These are phyloP conservation scores for Alloascoidea africana DNA, from an alignment of 805 yeast species.

Conservation along the genomic window DNA sequence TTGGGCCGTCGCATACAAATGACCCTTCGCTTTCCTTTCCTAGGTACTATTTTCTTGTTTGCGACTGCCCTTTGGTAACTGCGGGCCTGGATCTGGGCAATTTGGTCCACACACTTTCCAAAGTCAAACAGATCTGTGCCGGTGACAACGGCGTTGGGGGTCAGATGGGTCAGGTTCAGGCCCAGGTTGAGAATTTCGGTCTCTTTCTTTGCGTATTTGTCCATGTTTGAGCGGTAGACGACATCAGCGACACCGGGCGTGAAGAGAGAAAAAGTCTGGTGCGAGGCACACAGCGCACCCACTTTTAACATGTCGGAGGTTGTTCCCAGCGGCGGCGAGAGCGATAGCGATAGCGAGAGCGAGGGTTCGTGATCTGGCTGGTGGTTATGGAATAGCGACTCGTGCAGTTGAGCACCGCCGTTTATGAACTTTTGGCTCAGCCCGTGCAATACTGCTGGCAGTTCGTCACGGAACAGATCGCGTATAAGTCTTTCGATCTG, in stretches of 20 bases:
- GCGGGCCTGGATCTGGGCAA: background rate
- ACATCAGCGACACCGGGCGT: conserved; percentile 43
- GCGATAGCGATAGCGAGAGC: conserved; percentile 34
- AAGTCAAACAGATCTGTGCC: background rate
- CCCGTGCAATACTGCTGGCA: conserved; percentile 17
- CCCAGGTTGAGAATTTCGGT: background rate
- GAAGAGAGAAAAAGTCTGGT: conserved; percentile 67
- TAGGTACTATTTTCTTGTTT: background rate
- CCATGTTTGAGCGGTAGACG: conserved; percentile 40
- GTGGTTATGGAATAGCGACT: conserved; percentile 4
- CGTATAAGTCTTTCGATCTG: conserved; percentile 12
- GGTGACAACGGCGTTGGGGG: background rate
- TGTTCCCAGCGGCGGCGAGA: conserved; percentile 44
- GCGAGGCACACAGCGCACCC: conserved; percentile 50
- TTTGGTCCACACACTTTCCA: background rate
- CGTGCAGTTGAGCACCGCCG: conserved; percentile 2
- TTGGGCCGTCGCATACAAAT: too few relatives aligned
- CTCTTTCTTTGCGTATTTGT: conserved; percentile 14
- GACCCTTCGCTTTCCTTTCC: too few relatives aligned
- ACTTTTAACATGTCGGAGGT: conserved; percentile 55
- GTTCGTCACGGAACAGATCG: conserved; percentile 17
- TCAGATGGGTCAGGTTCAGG: background rate
- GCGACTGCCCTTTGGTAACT: background rate
- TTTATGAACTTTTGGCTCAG: conserved; percentile 13
- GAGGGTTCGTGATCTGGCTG: conserved; percentile 20